Base-by-base conservation (phyloP, 2,329 filamentous ascomycete species). In the Nemania sp. region DNA sequence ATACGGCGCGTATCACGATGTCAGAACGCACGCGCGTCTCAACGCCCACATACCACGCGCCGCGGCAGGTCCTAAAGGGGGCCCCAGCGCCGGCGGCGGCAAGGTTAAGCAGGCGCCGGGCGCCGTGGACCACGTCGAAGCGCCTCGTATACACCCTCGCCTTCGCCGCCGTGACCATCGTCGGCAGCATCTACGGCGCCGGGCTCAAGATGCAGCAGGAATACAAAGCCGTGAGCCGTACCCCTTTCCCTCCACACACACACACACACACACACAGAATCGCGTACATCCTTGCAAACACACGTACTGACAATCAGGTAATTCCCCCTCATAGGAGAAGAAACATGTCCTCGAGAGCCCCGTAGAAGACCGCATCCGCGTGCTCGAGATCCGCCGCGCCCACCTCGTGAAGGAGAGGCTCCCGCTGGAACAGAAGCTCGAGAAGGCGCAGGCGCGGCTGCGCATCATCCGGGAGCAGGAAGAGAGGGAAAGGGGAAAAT, bases 141-240 rank as follows among this genome's bases (percentile, higher is more conserved):
- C 59, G 61, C 31, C 12, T 68, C 17, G 56, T 70, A 30, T 66
- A 66, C 50, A 77, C 78, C n/a, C 71, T 66, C 28, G 77, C 75
- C 28, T 73, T 78, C 56, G 74, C 72, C 3, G 76, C 76, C 54
- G 72, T 78, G 52, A 72, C 78, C 55, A 69, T 75, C 54, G 75
- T 78, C 26, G 77, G 77, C 53, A 66, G 74, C 39, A 70, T 77
- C 41, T 79, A 78, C 51, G 78, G 78, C 46, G 78, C 78, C 6
- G 74, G 75, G 40, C 64, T 80, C 40, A 80, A 80, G 67, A 72
- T 73, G 42, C 75, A 78, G 54, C 70, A 73, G 53, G 76, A 80
- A 57, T 78, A 73, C 61, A 67, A 71, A 57, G 66, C 76, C 62
- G 77, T 78, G 54, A 33, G 64, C 20, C 19, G 7, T 31, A 14